phyloP scores from a whole-genome alignment of 2,329 filamentous ascomycete species.

The Neonectria magnoliae region DNA sequence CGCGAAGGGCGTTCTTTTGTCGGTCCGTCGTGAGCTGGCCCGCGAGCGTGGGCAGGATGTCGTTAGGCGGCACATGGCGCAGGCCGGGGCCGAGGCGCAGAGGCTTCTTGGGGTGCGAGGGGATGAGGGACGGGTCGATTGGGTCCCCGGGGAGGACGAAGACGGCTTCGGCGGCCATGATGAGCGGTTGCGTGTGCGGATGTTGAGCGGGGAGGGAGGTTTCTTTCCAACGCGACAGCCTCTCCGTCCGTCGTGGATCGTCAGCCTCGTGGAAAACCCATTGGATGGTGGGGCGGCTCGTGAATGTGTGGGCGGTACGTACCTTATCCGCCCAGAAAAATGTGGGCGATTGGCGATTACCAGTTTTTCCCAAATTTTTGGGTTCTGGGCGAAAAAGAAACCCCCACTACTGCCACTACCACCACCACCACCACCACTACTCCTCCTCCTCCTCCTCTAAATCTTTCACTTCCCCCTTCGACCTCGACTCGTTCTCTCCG shows the following conservation, averaged over 20 bases:
- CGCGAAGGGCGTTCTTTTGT: conserved; percentile 80
- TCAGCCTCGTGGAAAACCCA: conserved; percentile 23
- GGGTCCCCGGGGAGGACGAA: conserved; percentile 85
- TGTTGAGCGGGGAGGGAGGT: not conserved
- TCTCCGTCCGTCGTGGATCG: not conserved
- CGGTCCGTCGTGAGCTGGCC: conserved; percentile 74
- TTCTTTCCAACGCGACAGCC: conserved; percentile 28
- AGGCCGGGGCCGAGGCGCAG: conserved; percentile 87
- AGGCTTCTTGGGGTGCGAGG: conserved; percentile 73
- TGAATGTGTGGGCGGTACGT: conserved; percentile 33
- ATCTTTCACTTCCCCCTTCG: conserved; percentile 31
- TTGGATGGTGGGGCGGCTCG: conserved; percentile 11
- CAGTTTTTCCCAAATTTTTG: conserved; percentile 39
- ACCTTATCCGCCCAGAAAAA: conserved; percentile 30
- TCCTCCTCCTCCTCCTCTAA: conserved; percentile 27
- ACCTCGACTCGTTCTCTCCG: conserved; percentile 12
- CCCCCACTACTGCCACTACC: conserved; percentile 40
- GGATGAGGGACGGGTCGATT: conserved; percentile 73
- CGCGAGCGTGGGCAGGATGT: conserved; percentile 74
- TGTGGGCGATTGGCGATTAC: conserved; percentile 39
- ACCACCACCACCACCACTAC: not conserved
- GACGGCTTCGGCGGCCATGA: conserved; percentile 66
- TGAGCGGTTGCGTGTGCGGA: conserved; percentile 23
- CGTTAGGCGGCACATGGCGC: conserved; percentile 80
- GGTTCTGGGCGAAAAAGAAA: conserved; percentile 37